Evolutionary conservation across 2,329 filamentous ascomycete species (phyloP), one percentile per base, ranked within the genome.

Genomic region (Fusarium protoensiforme): DNA sequence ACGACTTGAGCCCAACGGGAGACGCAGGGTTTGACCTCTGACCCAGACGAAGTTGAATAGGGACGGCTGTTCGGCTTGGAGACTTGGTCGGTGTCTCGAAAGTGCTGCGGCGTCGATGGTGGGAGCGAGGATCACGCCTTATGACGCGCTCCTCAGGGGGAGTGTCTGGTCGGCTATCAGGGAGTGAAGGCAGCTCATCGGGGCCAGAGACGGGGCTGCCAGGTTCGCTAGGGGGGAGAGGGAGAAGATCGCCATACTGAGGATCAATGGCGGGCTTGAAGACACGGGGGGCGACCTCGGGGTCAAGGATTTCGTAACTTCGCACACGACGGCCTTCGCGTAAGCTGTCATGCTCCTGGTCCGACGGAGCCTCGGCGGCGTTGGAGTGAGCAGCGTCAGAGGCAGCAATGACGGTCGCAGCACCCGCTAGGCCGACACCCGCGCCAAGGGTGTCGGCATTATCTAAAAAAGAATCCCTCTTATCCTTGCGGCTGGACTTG

Each of bases 371-470:
- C 76, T 86, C 84, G 81, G 82, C 81, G 85, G 86, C 86, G 79
- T 87, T 83, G 65, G 83, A 80, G 77, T 81, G 83, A 80, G 81
- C 79, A 75, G 79, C 78, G 77, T 82, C 79, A 77, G 82, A 80
- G 9, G 41, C 41, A 77, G 81, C 79, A 73, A 83, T 73, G 67
- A 81, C 83, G 78, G 82, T 82, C 72, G 82, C 85, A 80, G 84
- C 85, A 82, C 86, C 85, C 84, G 85, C 86, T 82, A 88, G 80
- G 88, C 90, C 90, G 89, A 85, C 90, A 92, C 90, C 89, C 86
- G 87, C 88, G 90, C 90, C 90, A 89, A 88, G 85, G 87, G 87
- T 92, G 87, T 85, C 90, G 90, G 90, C 88, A 87, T 88, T 90
- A 92, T 83, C 90, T 92, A 92, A 91, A 91, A 92, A 92, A 92